These are phyloP conservation scores for Xylaria sp. DNA, from an alignment of 2,329 filamentous ascomycete species.

Conservation along the genomic window DNA sequence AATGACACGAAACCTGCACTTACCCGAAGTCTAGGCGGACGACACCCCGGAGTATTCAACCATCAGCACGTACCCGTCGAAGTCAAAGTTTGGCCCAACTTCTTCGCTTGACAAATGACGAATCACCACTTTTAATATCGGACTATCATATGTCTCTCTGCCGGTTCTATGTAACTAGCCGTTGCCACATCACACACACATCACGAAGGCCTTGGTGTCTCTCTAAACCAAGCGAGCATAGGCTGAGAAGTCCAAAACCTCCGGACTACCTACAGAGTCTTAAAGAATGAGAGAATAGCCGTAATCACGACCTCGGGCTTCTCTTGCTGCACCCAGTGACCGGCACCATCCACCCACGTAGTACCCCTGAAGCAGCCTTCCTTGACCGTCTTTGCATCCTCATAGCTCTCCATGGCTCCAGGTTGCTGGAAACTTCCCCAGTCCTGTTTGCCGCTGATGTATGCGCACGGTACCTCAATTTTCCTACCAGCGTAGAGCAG, in stretches of 20 bases:
- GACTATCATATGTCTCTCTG: not conserved
- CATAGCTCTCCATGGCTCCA: constrained; percentile 65
- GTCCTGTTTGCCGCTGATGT: constrained; percentile 70
- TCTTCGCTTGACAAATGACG: not conserved
- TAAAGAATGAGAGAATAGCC: constrained; percentile 44
- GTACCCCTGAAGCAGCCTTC: constrained; percentile 60
- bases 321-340: constrained; percentile 78
- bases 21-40: not conserved
- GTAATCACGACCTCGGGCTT: constrained; percentile 62
- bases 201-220: no score
- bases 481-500: constrained; percentile 68
- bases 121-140: not conserved
- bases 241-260: not conserved
- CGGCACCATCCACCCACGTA: constrained; percentile 66
- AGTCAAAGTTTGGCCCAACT: not conserved
- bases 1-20: constrained; percentile 21
- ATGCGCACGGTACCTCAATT: constrained; percentile 69
- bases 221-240: not conserved
- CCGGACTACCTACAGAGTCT: constrained; percentile 34
- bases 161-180: no score
- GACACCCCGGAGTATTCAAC: not conserved
- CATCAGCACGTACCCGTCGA: not conserved
- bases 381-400: constrained; percentile 61
- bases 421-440: constrained; percentile 77
- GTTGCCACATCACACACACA: not conserved